These are phyloP conservation scores for Penicillium sp. DNA, from an alignment of 2,329 filamentous ascomycete genomes.

Conservation along the genomic window DNA sequence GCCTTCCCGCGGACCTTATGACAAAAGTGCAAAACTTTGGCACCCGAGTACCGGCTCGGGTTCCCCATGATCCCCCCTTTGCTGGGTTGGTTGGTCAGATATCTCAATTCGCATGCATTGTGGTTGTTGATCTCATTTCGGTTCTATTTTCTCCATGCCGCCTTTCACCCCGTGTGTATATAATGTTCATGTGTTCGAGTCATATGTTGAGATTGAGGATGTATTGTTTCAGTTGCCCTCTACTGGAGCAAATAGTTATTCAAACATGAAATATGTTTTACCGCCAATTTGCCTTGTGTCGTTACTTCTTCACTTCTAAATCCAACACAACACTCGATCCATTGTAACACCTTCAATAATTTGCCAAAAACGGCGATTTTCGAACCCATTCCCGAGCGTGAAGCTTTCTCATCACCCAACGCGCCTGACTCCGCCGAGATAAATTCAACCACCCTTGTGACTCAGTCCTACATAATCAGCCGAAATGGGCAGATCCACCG, in stretches of 20 bases:
- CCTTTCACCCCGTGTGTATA: constrained; percentile 16
- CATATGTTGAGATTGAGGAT: constrained; percentile 6
- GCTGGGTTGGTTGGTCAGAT: background rate
- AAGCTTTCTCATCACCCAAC: background rate
- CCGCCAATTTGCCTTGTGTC: background rate
- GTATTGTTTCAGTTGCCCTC: background rate
- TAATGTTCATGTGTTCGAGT: constrained; percentile 20
- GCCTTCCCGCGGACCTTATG: constrained; percentile 5
- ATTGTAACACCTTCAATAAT: background rate
- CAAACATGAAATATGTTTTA: constrained; percentile 3
- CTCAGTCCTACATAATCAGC: background rate
- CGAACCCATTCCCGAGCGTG: background rate
- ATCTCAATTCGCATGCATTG: constrained; percentile 8
- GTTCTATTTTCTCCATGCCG: constrained; percentile 6
- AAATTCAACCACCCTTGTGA: background rate
- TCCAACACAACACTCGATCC: background rate
- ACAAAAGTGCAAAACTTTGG: constrained; percentile 7
- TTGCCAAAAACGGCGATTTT: background rate
- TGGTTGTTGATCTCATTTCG: constrained; percentile 11
- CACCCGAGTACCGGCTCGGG: background rate
- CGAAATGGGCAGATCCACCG: background rate
- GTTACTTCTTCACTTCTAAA: background rate
- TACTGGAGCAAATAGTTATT: constrained; percentile 10
- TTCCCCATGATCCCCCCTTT: background rate
- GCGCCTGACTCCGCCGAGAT: background rate